A percentile compares a stretch with the other conserved stretches of the same genome.
Evolutionary conservation across 78 protist species (phyloP).

Genomic region (Dictyostelium brefeldianum): DNA sequence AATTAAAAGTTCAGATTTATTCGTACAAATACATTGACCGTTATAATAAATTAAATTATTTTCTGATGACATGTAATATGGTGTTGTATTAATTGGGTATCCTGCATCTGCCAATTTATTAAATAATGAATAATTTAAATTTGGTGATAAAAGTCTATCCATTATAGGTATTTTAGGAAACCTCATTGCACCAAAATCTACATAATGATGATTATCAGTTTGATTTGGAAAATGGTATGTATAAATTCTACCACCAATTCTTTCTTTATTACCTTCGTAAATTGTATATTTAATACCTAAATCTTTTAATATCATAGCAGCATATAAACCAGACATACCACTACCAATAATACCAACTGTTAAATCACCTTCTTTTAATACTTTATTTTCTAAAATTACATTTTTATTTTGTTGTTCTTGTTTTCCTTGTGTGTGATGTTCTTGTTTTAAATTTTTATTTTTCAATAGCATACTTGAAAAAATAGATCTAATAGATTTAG

Average conservation of each 20-base stretch:
- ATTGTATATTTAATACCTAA: slow-evolving; percentile 18
- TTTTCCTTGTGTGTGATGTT: too few species aligned
- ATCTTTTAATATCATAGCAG: slow-evolving; percentile 1
- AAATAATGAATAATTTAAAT: background rate
- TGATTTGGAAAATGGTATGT: background rate
- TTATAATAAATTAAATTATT: slow-evolving; percentile 18
- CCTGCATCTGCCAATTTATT: background rate
- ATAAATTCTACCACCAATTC: slow-evolving; percentile 36
- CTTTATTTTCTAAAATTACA: too few species aligned
- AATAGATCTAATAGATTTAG: too few species aligned
- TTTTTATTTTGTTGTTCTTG: too few species aligned
- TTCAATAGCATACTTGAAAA: too few species aligned
- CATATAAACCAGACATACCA: too few species aligned
- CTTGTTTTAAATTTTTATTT: too few species aligned
- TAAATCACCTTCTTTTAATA: too few species aligned
- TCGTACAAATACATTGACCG: background rate
- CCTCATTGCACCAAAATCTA: slow-evolving; percentile 46
- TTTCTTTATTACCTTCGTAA: background rate
- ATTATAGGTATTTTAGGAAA: slow-evolving; percentile 2
- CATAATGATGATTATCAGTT: background rate
- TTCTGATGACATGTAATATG: background rate
- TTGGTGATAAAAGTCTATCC: background rate
- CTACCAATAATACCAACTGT: too few species aligned
- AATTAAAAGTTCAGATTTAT: too few species aligned
- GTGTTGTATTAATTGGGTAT: background rate